Percentiles rank a stretch among this genome's conserved stretches.
Conservation (phyloP, 345 rosid species). For the Luvunga scandens region DNA sequence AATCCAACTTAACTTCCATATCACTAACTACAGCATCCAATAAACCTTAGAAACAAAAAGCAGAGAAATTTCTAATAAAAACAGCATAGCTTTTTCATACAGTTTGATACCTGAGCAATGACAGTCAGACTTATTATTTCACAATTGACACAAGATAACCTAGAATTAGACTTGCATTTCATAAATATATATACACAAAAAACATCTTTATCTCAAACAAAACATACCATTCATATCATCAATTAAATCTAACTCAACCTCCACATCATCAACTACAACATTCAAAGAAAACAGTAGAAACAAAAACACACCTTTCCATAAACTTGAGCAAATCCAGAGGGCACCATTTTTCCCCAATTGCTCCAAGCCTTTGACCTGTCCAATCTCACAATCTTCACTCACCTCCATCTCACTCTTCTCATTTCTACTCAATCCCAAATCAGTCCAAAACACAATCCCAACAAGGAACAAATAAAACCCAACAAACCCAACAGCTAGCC, state of each 20-base stretch:
- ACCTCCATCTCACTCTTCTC: constrained; percentile 26
- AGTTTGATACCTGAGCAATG: too few relatives aligned
- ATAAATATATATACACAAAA: background rate
- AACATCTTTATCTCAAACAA: background rate
- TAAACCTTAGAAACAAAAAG: background rate
- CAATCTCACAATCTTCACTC: constrained; percentile 38
- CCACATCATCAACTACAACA: background rate
- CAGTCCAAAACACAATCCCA: constrained; percentile 93
- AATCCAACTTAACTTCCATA: background rate
- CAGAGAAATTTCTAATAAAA: background rate
- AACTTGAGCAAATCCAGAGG: constrained; percentile 29
- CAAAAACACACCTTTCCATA: constrained; percentile 19
- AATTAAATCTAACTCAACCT: background rate
- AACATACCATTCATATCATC: constrained; percentile 28
- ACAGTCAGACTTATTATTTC: too few relatives aligned
- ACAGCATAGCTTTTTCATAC: too few relatives aligned
- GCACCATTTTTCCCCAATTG: constrained; percentile 27
- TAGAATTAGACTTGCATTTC: too few relatives aligned
- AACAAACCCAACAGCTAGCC: constrained; percentile 91
- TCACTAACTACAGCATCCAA: background rate
- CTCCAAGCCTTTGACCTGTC: constrained; percentile 27
- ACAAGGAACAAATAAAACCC: constrained; percentile 81
- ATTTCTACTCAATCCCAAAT: constrained; percentile 46
- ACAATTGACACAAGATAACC: too few relatives aligned
- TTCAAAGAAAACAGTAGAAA: background rate